Evolutionary conservation across 805 yeast species (phyloP), one percentile per base, ranked within the genome.

Genomic region (Cyberlindnera sargentensis): DNA sequence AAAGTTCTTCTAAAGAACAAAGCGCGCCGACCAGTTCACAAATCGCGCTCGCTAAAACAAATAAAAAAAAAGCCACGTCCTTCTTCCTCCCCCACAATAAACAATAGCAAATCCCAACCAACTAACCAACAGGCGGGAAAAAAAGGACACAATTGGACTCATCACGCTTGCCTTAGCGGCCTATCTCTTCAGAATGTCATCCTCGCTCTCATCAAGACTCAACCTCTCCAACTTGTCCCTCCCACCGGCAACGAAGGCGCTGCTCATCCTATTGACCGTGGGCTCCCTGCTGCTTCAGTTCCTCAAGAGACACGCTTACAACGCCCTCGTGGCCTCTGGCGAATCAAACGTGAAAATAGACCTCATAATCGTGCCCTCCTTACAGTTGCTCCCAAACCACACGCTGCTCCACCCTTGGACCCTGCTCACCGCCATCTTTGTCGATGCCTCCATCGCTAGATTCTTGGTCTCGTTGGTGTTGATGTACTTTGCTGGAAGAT

Each of bases 331-430:
- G 8, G 39, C 47, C 11, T 36, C 37, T 3, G 60, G 57, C 8
- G 49, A 50, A 27, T 46, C 57, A 5, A 55, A 57, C 26, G 43
- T 64, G 24, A 47, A 53, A n/a, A 66, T 70, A 45, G 66, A 65
- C 36, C 66, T 68, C 29, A 65, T 81, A 30, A 58, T 68, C 20
- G 72, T 79, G 6, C 88, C 85, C 1, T 64, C 64, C 33, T 53
- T 84, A 35, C 88, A 84, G 61, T 66, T 84, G 61, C 74, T 84
- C 5, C 90, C 91, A 9, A 62, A 70, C 26, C 66, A 70, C 41
- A 68, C 80, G 0, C 51, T 80, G 4, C 66, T 63, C 42, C 67
- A 77, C 48, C 89, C 89, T 5, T 78, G 85, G 82, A 83, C 83
- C 1, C 52, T 82, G 2, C 57, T 75, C 28, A 71, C 82, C 3